Evolutionary conservation across 2,329 filamentous ascomycete species (phyloP).

Genomic region (Neonectria neomacrospora): DNA sequence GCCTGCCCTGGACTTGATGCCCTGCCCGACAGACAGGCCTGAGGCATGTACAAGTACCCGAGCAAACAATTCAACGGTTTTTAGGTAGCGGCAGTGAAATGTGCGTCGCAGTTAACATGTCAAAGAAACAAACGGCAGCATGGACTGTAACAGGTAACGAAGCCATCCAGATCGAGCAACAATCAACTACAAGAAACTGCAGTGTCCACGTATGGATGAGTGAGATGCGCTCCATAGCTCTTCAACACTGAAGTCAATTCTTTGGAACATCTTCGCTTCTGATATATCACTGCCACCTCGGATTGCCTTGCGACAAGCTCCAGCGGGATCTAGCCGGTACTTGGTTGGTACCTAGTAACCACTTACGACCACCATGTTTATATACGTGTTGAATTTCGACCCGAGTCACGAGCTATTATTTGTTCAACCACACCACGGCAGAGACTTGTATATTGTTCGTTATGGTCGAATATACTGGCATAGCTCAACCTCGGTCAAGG

Average conservation of each 20-base stretch:
- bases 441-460: not conserved
- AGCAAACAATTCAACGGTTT: not conserved
- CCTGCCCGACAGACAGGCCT: not conserved
- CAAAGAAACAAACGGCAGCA: not conserved
- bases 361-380: not conserved
- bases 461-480: not conserved
- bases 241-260: not conserved
- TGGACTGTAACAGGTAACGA: not conserved
- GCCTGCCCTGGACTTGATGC: not conserved
- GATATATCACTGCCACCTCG: not conserved
- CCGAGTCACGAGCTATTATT: not conserved
- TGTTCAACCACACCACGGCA: not conserved
- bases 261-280: no score
- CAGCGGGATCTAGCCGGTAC: not conserved
- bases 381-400: not conserved
- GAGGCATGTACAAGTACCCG: not conserved
- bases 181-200: not conserved
- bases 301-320: not conserved
- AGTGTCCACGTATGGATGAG: not conserved
- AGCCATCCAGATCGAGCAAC: not conserved
- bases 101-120: not conserved
- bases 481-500: not conserved
- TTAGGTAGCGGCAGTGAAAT: not conserved
- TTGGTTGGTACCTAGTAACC: slow-evolving; percentile 3
- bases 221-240: not conserved